Base-by-base conservation (phyloP, 768 basidiomycete species). In the Pisolithus orientalis region DNA sequence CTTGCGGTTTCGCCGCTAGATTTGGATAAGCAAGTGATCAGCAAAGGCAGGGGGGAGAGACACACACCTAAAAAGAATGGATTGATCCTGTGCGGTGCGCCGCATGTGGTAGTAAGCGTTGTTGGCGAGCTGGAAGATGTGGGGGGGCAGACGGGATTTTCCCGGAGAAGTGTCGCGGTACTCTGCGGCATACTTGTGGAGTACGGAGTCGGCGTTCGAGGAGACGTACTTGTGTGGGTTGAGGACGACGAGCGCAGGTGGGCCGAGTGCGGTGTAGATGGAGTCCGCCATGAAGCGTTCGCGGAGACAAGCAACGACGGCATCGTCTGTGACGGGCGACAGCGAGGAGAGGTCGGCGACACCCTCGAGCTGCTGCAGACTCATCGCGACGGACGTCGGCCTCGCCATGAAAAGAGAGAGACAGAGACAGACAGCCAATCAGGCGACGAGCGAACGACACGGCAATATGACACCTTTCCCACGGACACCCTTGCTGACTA, bases 71-170 rank as follows among this genome's bases (percentile, higher is more conserved):
- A 97, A 77, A 25, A 97, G 67, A 17, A 99, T 79, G 45, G 85
- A 80, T 71, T 97, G 95, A 68, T 99, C 95, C 74, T 95, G 91
- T 1, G 83, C 79, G 0, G 95, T 99, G 59, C 95, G 76, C 47
- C 84, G 77, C 94, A 97, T 95, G 69, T 97, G 92, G 67, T 94
- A 97, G 70, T 94, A 97, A 5, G 91, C 85, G 70, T 90, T 87
- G 60, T 92, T 86, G 5, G 91, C 90, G 44, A 92, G 76, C 62
- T 94, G 87, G 66, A 96, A 98, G 40, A 98, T 83, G 62, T 99
- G 95, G 2, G 95, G 95, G 31, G 84, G 80, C 2, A 84, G 74
- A 8, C 69, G 66, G 47, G 75, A 73, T 67, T 80, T 84, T 59
- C 80, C 78, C 47, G 79, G 77, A 10, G 77, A 72, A 5, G 87